Evolutionary conservation across 768 basidiomycete genomes (phyloP), one percentile per base, ranked within the genome.

Genomic region (Pisolithus orientalis): DNA sequence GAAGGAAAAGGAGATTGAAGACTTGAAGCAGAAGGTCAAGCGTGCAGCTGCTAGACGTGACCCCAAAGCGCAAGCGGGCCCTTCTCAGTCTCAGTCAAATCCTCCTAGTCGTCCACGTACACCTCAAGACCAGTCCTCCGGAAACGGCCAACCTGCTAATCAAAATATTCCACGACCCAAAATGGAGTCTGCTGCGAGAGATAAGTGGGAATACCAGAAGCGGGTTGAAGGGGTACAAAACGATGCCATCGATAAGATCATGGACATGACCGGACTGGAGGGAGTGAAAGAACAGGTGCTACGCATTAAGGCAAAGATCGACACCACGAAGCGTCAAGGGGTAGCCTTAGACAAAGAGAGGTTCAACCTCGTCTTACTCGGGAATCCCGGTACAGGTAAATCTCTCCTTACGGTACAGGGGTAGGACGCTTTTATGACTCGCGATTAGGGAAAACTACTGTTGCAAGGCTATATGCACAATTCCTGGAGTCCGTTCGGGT

Each of bases 361-460:
- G 0, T 79, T 83, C 61, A 85, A 87, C 62, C 72, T 78, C 17
- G 75, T 73, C 11, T 68, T 88, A 11, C 75, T 85, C 0, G 85
- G 85, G 13, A 88, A 88, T 59, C 86, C 85, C 4, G 85, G 85
- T 8, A 88, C 86, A 63, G 85, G 85, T 86, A 52, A 28, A 72
- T 55, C 29, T 53, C 7, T 52, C 43, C 16, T 34, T 2, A 3
- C 24, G 17, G 4, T 13, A 17, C 10, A 39, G 17, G 27, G 10
- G 4, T 21, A 21, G 24, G 10, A 13, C 5, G 5, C 17, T 62
- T 47, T 58, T 8, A 2, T 29, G 6, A 5, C 9, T 4, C 37
- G 46, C 43, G 21, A 34, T 1, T 34, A 85, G 85, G 84, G 10
- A 85, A 86, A 71, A 87, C 85, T 0, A 87, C 85, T 0, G 74